These are phyloP conservation scores for Phytophthora pluvialis DNA, from an alignment of 352 stramenopile species.

Conservation along the genomic window DNA sequence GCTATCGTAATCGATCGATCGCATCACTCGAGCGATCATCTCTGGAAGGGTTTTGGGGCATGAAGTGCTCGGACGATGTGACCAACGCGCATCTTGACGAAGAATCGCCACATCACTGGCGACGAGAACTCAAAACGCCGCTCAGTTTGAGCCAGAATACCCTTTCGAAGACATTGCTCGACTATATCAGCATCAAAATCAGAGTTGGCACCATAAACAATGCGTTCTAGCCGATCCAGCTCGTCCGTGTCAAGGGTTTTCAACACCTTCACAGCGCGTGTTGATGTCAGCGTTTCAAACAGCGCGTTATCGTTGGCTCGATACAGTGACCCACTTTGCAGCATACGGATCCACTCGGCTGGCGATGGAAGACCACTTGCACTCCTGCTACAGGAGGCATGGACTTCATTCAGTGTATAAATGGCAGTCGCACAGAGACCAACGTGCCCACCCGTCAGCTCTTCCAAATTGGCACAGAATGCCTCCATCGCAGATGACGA, in stretches of 20 bases:
- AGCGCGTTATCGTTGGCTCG: conserved; percentile 10
- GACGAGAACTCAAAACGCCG: conserved; percentile 4
- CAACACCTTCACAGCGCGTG: conserved; percentile 19
- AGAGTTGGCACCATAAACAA: conserved; percentile 7
- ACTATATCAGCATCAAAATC: not conserved
- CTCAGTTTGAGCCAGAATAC: conserved; percentile 7
- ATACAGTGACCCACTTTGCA: conserved; percentile 10
- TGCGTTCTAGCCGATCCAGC: conserved; percentile 15
- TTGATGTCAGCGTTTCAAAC: conserved; percentile 19
- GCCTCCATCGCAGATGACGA: not conserved
- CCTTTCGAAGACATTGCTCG: conserved; percentile 16
- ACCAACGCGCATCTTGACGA: conserved; percentile 3
- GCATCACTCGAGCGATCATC: conserved; percentile 3
- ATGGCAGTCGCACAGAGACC: conserved; percentile 16
- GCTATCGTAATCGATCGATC: conserved; percentile 2
- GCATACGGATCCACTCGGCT: conserved; percentile 1
- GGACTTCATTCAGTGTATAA: conserved; percentile 1
- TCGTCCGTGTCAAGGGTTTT: conserved; percentile 6
- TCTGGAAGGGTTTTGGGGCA: conserved; percentile 5
- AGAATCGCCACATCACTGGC: conserved; percentile 1
- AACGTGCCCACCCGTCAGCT: conserved; percentile 14
- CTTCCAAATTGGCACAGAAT: conserved; percentile 14
- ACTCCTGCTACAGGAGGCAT: not conserved
- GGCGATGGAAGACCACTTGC: not conserved
- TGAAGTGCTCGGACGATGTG: conserved; percentile 1